Evolutionary conservation across 768 basidiomycete species (phyloP).

Genomic region (Tylopilus sp.): DNA sequence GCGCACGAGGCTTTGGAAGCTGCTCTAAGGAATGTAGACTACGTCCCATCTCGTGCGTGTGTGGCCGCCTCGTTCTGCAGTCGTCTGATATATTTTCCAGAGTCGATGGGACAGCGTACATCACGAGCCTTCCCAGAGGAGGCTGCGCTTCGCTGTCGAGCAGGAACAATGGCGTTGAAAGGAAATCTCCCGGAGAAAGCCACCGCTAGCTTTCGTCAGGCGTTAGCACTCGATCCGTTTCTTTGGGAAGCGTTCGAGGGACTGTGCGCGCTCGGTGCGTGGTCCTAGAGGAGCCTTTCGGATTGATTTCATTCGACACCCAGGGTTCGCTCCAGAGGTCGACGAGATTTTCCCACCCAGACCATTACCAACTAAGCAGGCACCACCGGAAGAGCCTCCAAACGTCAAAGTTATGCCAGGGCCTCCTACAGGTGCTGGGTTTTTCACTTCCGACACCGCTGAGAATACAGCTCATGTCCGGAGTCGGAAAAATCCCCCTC

Average conservation of each 20-base stretch:
- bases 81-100: constrained; percentile 34
- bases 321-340: constrained; percentile 69
- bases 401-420: constrained; percentile 35
- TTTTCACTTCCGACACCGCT: constrained; percentile 72
- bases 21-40: constrained; percentile 50
- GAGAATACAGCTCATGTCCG: constrained; percentile 56
- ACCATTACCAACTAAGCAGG: constrained; percentile 51
- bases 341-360: constrained; percentile 71
- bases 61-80: constrained; percentile 1
- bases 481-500: constrained; percentile 50
- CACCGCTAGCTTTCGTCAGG: constrained; percentile 63
- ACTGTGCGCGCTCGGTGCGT: constrained; percentile 70
- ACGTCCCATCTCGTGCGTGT: constrained; percentile 57
- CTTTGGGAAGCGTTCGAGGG: constrained; percentile 94
- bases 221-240: constrained; percentile 70
- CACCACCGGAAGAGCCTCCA: constrained; percentile 49
- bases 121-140: constrained; percentile 66
- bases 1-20: constrained; percentile 70
- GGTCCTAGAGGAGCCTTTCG: constrained; percentile 6
- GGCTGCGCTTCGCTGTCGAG: constrained; percentile 70
- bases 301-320: constrained; percentile 11
- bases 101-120: constrained; percentile 50
- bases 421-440: constrained; percentile 63
- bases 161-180: constrained; percentile 73
- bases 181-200: constrained; percentile 78